These are phyloP conservation scores for Penicillium sclerotigenum DNA, from an alignment of 2,329 filamentous ascomycete genomes.

Conservation along the genomic window DNA sequence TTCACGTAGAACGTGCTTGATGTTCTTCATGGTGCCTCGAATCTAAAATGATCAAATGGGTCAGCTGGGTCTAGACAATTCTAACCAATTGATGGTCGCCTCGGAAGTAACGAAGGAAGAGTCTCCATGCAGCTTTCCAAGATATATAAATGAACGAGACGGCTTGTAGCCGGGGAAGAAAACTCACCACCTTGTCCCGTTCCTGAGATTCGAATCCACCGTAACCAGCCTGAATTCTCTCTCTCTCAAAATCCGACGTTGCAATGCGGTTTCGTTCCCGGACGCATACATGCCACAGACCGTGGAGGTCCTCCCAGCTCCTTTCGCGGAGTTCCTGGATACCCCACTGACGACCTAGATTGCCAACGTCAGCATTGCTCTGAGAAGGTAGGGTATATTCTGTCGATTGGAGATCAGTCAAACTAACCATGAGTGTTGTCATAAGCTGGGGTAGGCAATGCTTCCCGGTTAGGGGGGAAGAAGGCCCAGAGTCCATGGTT, in stretches of 20 bases:
- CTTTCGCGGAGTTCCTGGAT: conserved; percentile 82
- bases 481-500: conserved; percentile 92
- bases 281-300: conserved; percentile 89
- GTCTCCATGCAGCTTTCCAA: background rate
- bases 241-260: conserved; percentile 70
- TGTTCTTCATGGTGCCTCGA: conserved; percentile 70
- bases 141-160: background rate
- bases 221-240: conserved; percentile 66
- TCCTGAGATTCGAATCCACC: conserved; percentile 65
- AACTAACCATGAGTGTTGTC: conserved; percentile 63
- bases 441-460: conserved; percentile 70
- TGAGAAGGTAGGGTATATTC: background rate
- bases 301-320: conserved; percentile 89
- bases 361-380: conserved; percentile 13
- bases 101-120: background rate
- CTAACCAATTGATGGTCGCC: background rate
- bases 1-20: conserved; percentile 83
- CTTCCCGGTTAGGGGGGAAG: conserved; percentile 68
- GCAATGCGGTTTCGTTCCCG: conserved; percentile 85
- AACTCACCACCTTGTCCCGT: conserved; percentile 65
- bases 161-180: background rate
- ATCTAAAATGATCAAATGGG: conserved; percentile 52
- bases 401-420: background rate
- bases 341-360: conserved; percentile 70
- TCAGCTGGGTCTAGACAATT: background rate